Conservation (phyloP, 768 basidiomycete species). For the Baorangia bicolor region DNA sequence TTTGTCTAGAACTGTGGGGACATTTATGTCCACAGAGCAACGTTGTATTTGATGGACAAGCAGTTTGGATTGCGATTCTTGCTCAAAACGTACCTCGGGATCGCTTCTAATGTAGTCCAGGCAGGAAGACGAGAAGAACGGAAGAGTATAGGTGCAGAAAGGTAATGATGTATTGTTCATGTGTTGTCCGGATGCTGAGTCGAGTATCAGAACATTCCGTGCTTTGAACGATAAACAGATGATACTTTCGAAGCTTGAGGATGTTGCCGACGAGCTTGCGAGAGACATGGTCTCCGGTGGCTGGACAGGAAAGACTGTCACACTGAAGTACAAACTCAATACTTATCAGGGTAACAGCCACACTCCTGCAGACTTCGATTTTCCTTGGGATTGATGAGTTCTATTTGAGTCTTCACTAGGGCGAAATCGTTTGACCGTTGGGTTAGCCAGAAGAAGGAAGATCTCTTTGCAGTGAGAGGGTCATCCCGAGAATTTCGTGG, state of each 20-base stretch:
- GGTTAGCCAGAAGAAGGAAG: conserved; percentile 72
- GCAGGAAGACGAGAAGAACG: conserved; percentile 76
- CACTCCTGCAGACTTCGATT: not conserved
- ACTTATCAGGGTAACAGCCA: conserved; percentile 68
- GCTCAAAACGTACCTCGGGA: conserved; percentile 79
- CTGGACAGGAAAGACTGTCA: conserved; percentile 87
- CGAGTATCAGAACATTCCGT: conserved; percentile 63
- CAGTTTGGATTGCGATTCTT: conserved; percentile 78
- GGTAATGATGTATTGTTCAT: conserved; percentile 40
- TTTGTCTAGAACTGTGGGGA: conserved; percentile 79
- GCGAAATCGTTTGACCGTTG: conserved; percentile 78
- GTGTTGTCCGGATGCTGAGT: not conserved
- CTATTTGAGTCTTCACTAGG: conserved; percentile 65
- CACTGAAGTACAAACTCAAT: conserved; percentile 90
- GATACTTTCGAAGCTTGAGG: conserved; percentile 75
- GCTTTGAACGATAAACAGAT: conserved; percentile 61
- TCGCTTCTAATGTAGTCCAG: conserved; percentile 79
- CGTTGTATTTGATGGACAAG: conserved; percentile 81
- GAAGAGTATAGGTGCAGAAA: conserved; percentile 91
- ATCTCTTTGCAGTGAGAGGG: conserved; percentile 65
- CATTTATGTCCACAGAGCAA: conserved; percentile 72
- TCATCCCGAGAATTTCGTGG: not conserved
- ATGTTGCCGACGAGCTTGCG: conserved; percentile 79
- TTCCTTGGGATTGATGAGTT: conserved; percentile 5
- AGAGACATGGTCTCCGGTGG: conserved; percentile 74